These are phyloP conservation scores for Zymoseptoria pseudotritici DNA, from an alignment of 2,329 filamentous ascomycete species.

Conservation along the genomic window DNA sequence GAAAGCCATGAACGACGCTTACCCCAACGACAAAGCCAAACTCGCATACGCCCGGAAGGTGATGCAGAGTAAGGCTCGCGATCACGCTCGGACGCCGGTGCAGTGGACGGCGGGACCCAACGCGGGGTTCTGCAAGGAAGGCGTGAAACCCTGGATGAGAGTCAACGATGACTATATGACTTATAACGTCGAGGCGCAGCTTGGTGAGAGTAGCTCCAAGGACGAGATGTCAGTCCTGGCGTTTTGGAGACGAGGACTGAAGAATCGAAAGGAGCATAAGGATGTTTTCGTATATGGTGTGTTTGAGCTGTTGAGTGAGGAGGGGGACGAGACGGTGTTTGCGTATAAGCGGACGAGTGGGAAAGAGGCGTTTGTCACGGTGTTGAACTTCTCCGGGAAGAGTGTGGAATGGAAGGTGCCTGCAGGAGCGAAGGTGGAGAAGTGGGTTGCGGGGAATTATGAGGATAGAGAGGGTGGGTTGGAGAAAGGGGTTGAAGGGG, in stretches of 20 bases:
- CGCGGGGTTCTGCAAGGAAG: constrained; percentile 53
- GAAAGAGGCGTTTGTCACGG: constrained; percentile 27
- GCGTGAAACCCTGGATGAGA: constrained; percentile 51
- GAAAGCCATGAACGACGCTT: constrained; percentile 38
- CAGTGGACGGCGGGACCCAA: constrained; percentile 53
- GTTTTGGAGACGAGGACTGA: constrained; percentile 54
- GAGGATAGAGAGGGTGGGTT: constrained; percentile 16
- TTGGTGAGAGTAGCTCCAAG: constrained; percentile 19
- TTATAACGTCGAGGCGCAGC: constrained; percentile 53
- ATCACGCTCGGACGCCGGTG: constrained; percentile 57
- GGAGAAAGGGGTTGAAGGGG: constrained; percentile 20
- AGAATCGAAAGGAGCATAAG: constrained; percentile 48
- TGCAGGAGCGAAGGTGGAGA: constrained; percentile 23
- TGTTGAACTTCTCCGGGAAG: constrained; percentile 30
- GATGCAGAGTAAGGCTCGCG: constrained; percentile 16
- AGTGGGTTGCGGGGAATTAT: constrained; percentile 32
- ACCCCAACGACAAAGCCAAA: constrained; percentile 18
- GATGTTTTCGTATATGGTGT: constrained; percentile 56
- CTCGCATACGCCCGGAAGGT: constrained; percentile 11
- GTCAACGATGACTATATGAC: constrained; percentile 46
- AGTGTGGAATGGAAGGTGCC: constrained; percentile 30
- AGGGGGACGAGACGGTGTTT: constrained; percentile 51
- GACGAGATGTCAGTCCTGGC: constrained; percentile 43
- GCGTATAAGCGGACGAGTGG: constrained; percentile 28
- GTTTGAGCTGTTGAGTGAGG: constrained; percentile 46